Conservation (phyloP, 148 eudicot genomes). For the Fagopyrum esculentum region DNA sequence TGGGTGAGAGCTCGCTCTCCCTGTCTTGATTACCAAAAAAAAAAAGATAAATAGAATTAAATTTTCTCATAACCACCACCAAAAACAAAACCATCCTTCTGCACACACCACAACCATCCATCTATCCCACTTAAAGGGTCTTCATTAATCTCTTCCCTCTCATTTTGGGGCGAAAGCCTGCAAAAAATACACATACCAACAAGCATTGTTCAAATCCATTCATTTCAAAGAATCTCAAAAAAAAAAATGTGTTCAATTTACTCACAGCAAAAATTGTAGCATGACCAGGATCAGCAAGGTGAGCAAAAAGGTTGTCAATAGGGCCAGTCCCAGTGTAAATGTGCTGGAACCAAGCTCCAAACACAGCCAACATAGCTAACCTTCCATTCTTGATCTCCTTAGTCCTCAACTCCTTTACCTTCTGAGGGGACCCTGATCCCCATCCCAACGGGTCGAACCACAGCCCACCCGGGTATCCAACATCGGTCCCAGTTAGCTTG, state of each 20-base stretch:
- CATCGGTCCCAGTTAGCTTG: constrained; percentile 94
- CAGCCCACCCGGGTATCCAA: constrained; percentile 96
- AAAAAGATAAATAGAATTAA: constrained; percentile 4
- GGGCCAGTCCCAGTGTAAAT: constrained; percentile 92
- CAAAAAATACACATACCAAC: constrained; percentile 8
- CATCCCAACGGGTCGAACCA: constrained; percentile 98
- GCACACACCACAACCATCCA: not conserved
- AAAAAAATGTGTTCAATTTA: constrained; percentile 1
- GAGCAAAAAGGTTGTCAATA: constrained; percentile 92
- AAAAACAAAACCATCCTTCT: constrained; percentile 3
- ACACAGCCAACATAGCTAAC: constrained; percentile 93
- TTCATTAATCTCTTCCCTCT: not conserved
- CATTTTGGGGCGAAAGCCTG: constrained; percentile 83
- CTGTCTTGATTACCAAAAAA: no score
- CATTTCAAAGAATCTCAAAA: not conserved
- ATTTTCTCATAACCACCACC: not conserved
- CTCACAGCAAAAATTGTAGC: constrained; percentile 96
- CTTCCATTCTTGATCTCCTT: constrained; percentile 98
- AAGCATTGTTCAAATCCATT: not conserved
- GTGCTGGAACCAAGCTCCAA: constrained; percentile 98
- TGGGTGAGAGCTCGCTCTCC: no score
- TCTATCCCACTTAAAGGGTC: not conserved
- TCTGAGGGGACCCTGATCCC: constrained; percentile 78
- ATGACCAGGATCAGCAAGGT: constrained; percentile 98
- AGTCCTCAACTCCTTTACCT: constrained; percentile 81